Evolutionary conservation across 305 asterid species (phyloP).

Genomic region (Fraxinus nigra): DNA sequence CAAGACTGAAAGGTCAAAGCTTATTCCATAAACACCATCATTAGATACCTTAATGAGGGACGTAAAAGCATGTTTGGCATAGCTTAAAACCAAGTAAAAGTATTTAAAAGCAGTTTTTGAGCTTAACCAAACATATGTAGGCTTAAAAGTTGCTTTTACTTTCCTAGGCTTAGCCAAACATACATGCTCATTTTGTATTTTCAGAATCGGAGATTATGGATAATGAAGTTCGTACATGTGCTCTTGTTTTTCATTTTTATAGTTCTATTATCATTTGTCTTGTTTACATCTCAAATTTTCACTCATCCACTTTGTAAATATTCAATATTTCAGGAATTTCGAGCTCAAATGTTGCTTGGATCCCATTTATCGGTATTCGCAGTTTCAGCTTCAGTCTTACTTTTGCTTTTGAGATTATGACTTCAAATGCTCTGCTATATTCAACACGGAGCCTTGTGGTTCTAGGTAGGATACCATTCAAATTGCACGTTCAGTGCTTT

Average conservation of each 20-base stretch:
- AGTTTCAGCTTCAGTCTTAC: constrained; percentile 33
- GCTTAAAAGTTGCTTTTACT: neutral
- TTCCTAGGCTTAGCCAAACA: neutral
- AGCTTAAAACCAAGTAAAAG: neutral
- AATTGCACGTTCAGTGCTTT: constrained; percentile 23
- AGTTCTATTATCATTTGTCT: neutral
- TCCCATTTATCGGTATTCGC: constrained; percentile 32
- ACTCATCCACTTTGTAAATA: neutral
- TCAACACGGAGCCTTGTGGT: constrained; percentile 15
- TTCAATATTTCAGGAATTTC: constrained; percentile 53
- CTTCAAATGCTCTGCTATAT: neutral
- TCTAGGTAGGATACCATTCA: constrained; percentile 30
- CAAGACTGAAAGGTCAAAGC: neutral
- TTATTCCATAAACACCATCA: neutral
- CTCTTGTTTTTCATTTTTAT: neutral
- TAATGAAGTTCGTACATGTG: neutral
- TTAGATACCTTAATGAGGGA: neutral
- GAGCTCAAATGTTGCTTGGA: constrained; percentile 34
- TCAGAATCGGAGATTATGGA: neutral
- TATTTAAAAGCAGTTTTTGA: neutral
- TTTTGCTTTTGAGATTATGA: constrained; percentile 41
- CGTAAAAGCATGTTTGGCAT: neutral
- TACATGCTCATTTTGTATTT: neutral
- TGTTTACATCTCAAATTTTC: neutral
- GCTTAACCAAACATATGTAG: neutral